Evolutionary conservation across 192 early-diverging fungal genomes (phyloP), one percentile per base, ranked within the genome.

Genomic region (Dimargaris verticillata): DNA sequence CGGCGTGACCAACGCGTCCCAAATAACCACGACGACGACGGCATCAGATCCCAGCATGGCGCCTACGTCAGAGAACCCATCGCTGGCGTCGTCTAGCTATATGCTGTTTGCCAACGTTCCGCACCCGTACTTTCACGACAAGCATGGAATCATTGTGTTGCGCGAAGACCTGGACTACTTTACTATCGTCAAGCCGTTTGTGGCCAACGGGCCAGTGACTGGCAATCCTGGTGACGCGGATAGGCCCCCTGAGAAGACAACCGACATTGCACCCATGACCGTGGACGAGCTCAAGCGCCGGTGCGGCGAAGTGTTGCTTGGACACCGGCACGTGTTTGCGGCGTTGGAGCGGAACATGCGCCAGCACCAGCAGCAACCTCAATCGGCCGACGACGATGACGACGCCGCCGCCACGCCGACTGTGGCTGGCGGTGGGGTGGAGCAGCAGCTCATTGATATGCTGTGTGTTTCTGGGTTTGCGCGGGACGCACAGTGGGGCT

Each of bases 371-470:
- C 69, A 20, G 0, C 57, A 20, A 10, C 29, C 53, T 18, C 11
- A 0, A 26, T n/a, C 33, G 53, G 53, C 20, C 5, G 53, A 54
- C 1, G 53, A 54, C 4, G 28, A 10, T 20, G 26, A 28, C 25
- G 9, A 28, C 24, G 41, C 9, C 1, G 17, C 20, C 17, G 7
- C 26, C 17, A n/a, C 60, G 47, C 10, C 47, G 60, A 20, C 71
- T 50, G 66, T 68, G 60, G 67, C 66, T 1, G 69, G 69, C 43
- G 70, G 68, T 28, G 65, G 71, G 58, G 72, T 77, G 41, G 75
- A 89, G 61, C 87, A 86, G 66, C 87, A 89, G 74, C 73, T 89
- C 28, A 87, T 89, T 43, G 85, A 87, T 61, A 85, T 89, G 81
- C 76, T 89, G 29, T 87, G 85, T 63, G 74, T 85, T 47, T 83